Evolutionary conservation across 2,329 filamentous ascomycete species (phyloP), one percentile per base, ranked within the genome.

Genomic region (Cercospora berteroae): DNA sequence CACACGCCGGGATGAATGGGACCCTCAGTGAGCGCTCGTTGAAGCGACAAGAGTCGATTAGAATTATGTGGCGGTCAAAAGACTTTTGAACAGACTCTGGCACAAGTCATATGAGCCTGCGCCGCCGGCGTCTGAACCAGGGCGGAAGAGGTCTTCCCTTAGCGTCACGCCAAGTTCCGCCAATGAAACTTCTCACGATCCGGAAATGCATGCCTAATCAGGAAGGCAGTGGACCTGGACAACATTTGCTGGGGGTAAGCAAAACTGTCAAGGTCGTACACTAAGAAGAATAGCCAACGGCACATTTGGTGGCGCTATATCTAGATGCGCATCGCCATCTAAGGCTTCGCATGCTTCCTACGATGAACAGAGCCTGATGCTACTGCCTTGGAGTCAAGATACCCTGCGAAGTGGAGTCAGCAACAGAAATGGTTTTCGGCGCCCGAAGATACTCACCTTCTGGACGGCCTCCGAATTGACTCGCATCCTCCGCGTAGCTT

Each of bases 401-500:
- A 18, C 62, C 66, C 66, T 67, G n/a, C 23, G 3, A 36, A 3
- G 27, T 8, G 48, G 8, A 23, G 59, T 66, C 27, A 66, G 64
- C 64, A 16, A 23, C 12, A 25, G 48, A 12, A 25, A n/a, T 52
- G 18, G 18, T 50, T 18, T 12, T 27, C 13, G 25, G 25, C 50
- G 20, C 18, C 23, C 20, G 13, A 13, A 16, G n/a, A 29, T 5
- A 52, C 67, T 64, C 31, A 71, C 69, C 65, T 68, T 70, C 8
- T 71, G 52, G 10, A 74, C 69, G 2, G 71, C 72, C 57, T 73
- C 70, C 25, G 70, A 20, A 63, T 74, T 74, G 33, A 65, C 67
- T 64, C 72, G 52, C 70, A 75, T 67, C 31, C 74, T 67, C 57
- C 67, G 64, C 13, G 72, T 72, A 8, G 71, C 57, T 77, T 80